Conservation (phyloP, 1,284 basidiomycete genomes). For the Laetiporus sulphureus region DNA sequence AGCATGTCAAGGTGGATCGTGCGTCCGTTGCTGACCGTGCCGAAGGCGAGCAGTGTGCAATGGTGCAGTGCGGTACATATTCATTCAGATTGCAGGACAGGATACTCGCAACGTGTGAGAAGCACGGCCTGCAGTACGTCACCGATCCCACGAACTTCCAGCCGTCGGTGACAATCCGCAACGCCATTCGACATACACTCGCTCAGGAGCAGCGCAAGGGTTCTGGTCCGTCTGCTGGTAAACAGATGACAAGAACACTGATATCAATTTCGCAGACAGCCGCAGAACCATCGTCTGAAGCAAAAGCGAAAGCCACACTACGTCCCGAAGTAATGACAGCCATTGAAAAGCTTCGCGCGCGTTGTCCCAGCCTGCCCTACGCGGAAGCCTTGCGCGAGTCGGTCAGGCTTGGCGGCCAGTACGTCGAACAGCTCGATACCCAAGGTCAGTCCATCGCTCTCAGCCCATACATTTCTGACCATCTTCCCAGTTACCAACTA, state of each 20-base stretch:
- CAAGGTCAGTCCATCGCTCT: slow-evolving; percentile 18
- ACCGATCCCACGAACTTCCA: slow-evolving; percentile 67
- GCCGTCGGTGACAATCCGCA: slow-evolving; percentile 60
- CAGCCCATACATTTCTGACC: too few relatives aligned
- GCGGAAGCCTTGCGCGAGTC: slow-evolving; percentile 12
- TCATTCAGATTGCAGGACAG: slow-evolving; percentile 43
- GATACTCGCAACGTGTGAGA: slow-evolving; percentile 67
- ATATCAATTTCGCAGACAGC: too few relatives aligned
- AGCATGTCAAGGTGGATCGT: slow-evolving; percentile 47
- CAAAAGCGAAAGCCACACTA: neutral
- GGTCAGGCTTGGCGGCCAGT: slow-evolving; percentile 9
- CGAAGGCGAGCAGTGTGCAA: slow-evolving; percentile 51
- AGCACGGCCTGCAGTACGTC: slow-evolving; percentile 50
- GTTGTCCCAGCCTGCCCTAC: slow-evolving; percentile 4
- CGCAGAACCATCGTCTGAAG: neutral
- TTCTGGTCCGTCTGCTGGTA: too few relatives aligned
- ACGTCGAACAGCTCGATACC: slow-evolving; percentile 15
- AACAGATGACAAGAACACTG: too few relatives aligned
- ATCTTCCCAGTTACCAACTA: slow-evolving; percentile 19
- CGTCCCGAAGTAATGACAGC: neutral
- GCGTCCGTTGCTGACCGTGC: slow-evolving; percentile 57
- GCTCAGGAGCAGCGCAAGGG: neutral
- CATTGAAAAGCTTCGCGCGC: neutral
- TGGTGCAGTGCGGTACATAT: too few relatives aligned
- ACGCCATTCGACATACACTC: slow-evolving; percentile 48